Base-by-base conservation (phyloP, 345 rosid genomes). In the Cardamine resedifolia region DNA sequence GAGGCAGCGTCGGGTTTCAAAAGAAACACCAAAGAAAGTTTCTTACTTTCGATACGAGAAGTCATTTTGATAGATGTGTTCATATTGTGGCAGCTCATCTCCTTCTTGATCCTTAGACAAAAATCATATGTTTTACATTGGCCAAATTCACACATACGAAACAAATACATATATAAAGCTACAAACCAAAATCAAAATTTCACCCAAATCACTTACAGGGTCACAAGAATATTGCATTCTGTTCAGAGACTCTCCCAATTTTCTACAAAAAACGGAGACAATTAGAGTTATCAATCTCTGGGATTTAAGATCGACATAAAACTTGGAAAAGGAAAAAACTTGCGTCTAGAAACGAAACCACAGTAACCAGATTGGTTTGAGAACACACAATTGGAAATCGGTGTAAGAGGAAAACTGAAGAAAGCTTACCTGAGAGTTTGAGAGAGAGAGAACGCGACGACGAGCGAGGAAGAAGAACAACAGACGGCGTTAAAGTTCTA, bases 11-110 rank as follows among this genome's bases (percentile, higher is more conserved):
- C 7, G 19, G 3, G 14, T 28, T 31, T 26, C 45, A 0, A 39
- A 23, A 23, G 24, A 23, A 23, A 7, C 7, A 27, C 21, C 23
- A 50, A 31, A n/a, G 11, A 61, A 41, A 14, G 50, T 14, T 38
- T 31, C 80, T 71, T 78, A 93, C 98, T 85, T 87, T 66, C 97
- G 82, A 64, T 84, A 78, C 1, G 80, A 77, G 75, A 90, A 91
- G 57, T 87, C 94, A 66, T 93, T 93, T 66, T 86, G 88, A 73
- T 72, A 77, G 43, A 90, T 83, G 64, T 87, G 92, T 44, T 83
- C 86, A 23, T 85, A 91, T 3, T 80, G 80, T 10, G 84, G 86
- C 72, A 81, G 62, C 26, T 73, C 86, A 58, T 82, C 84, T 44
- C 49, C 74, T 69, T 85, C 84, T 53, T 66, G 87, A 76, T 86